Evolutionary conservation across 305 asterid species (phyloP).

Genomic region (Fraxinus sp.): DNA sequence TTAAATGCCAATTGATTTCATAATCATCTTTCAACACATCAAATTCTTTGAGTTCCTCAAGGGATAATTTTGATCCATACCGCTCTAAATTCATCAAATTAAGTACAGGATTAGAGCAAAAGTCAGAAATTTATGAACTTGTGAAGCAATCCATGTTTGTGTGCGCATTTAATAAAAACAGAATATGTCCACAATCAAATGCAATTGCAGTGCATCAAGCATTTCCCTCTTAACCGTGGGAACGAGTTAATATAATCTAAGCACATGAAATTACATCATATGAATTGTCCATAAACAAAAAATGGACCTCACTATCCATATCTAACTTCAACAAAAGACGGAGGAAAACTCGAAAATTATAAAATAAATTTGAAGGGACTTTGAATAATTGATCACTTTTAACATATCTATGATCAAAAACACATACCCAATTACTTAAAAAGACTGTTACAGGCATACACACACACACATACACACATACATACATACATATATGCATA

Average conservation of each 20-base stretch:
- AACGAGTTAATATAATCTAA: background rate
- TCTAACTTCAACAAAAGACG: background rate
- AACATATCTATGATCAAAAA: background rate
- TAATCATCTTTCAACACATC: slow-evolving; percentile 50
- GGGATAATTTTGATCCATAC: slow-evolving; percentile 62
- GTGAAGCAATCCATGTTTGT: background rate
- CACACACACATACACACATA: too few relatives aligned
- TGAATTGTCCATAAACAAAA: background rate
- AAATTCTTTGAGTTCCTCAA: slow-evolving; percentile 69
- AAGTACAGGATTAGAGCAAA: background rate
- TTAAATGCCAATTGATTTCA: slow-evolving; percentile 90
- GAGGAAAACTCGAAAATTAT: background rate
- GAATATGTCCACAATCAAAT: background rate
- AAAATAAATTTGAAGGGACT: background rate
- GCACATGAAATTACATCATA: background rate
- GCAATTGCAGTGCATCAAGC: background rate
- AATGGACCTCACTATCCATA: background rate
- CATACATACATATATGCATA: background rate
- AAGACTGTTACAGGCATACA: background rate
- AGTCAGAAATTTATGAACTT: background rate
- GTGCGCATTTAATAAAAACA: background rate
- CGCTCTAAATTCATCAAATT: slow-evolving; percentile 52
- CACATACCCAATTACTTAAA: background rate
- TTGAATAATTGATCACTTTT: background rate
- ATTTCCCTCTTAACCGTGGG: background rate